Evolutionary conservation across 345 rosid species (phyloP), one percentile per base, ranked within the genome.

Genomic region (Bruguiera sexangula): DNA sequence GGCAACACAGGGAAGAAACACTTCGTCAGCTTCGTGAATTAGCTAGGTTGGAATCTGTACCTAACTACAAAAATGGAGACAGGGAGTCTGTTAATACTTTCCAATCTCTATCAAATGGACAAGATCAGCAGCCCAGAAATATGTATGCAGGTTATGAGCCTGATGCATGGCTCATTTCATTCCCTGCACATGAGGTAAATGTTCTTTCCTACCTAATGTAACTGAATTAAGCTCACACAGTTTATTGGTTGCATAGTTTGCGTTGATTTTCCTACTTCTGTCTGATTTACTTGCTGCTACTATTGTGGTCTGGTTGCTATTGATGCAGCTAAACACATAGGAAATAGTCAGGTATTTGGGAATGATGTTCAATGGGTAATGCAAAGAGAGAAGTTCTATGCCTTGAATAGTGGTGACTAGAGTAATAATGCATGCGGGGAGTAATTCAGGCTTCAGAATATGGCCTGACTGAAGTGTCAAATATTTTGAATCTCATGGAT

Each of bases 1-100:
- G 97, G 53, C 85, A 76, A 76, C 81, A 83, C 82, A 84, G 80
- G 84, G 89, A 87, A 52, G 96, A 90, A 76, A 82, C 87, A 55
- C 78, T 92, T 62, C 68, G 61, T 63, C 97, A 95, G 84, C 92
- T 95, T 69, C 82, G 85, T 36, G 78, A 77, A 66, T 80, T 90
- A 24, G 80, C 85, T 5, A 85, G 70, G 46, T 70, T 75, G 20
- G 93, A 89, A 55, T 83, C 87, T 20, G 63, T 46, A 59, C 69
- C 78, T 8, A 77, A 75, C 71, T 72, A 66, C 62, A 86, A 80
- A 78, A 67, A 74, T 55, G 56, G 55, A 43, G 85, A 77, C 59
- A 21, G 46, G 63, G 80, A 83, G 6, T 69, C 80, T 2, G 10
- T 66, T 60, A 34, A 36, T 52, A 76, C 75, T 9, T 66, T 76